Percentiles rank a stretch among this genome's conserved stretches.
These are phyloP conservation scores for Saccharomycopsis capsularis DNA, from an alignment of 805 yeast genomes.

Conservation along the genomic window DNA sequence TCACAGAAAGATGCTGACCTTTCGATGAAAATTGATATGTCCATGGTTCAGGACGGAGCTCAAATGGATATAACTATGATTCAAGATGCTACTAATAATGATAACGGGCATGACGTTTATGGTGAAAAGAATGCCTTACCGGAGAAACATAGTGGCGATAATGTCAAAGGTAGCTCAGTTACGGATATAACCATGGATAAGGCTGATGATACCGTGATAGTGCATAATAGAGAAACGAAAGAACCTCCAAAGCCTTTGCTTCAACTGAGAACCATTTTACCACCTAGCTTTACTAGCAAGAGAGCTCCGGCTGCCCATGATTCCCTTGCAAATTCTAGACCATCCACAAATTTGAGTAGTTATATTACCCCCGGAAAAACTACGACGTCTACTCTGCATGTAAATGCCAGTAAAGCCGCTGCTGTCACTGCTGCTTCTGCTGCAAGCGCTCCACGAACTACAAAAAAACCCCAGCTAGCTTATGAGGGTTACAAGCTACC, in stretches of 20 bases:
- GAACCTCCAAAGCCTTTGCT: not conserved
- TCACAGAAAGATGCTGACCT: not conserved
- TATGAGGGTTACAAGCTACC: no score
- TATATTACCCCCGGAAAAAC: not conserved
- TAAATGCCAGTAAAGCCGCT: not conserved
- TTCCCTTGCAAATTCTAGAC: not conserved
- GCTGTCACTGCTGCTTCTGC: not conserved
- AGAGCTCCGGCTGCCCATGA: no score
- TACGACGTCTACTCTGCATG: no score
- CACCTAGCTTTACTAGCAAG: no score
- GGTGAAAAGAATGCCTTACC: not conserved
- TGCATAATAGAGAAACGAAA: not conserved
- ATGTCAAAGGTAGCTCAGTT: not conserved
- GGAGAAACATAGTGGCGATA: not conserved
- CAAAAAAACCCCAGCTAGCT: no score
- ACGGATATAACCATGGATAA: not conserved
- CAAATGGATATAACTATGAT: not conserved
- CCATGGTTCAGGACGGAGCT: not conserved
- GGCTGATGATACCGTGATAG: not conserved
- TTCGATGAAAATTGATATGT: slow-evolving; percentile 2
- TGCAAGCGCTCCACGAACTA: no score
- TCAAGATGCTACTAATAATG: not conserved
- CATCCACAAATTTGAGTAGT: not conserved
- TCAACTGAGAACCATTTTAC: no score
- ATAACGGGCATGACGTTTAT: not conserved